phyloP scores from a whole-genome alignment of 805 yeast species.

The Teunomyces stri region DNA sequence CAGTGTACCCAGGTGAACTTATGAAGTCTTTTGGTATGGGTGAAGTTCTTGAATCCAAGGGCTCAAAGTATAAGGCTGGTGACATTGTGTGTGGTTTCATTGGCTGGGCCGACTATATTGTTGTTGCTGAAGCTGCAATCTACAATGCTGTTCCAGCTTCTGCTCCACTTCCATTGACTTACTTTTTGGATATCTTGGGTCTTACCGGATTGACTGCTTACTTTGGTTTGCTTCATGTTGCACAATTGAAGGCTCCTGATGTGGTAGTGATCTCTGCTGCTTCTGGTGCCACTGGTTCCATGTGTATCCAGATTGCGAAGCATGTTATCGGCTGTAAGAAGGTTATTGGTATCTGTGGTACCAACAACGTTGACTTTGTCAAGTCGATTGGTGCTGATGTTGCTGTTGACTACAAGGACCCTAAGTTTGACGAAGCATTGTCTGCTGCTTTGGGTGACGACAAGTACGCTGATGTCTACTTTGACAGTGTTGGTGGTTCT shows the following conservation, averaged over 20 bases:
- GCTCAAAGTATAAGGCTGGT: constrained; percentile 40
- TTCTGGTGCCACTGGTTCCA: constrained; percentile 69
- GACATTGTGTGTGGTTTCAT: constrained; percentile 39
- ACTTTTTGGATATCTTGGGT: constrained; percentile 35
- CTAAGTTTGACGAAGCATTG: constrained; percentile 24
- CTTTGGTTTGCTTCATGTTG: constrained; percentile 50
- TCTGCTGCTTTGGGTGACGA: constrained; percentile 40
- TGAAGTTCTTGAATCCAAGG: constrained; percentile 47
- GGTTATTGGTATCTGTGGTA: constrained; percentile 62
- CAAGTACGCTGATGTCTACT: constrained; percentile 49
- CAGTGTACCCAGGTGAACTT: constrained; percentile 43
- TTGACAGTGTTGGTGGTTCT: constrained; percentile 66
- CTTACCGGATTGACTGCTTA: constrained; percentile 62
- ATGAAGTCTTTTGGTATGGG: constrained; percentile 49
- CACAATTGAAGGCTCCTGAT: constrained; percentile 13
- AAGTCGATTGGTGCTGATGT: constrained; percentile 54
- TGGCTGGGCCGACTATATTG: constrained; percentile 49
- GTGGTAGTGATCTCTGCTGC: constrained; percentile 54
- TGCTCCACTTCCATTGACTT: constrained; percentile 13
- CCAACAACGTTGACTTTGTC: constrained; percentile 52
- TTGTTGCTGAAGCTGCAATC: constrained; percentile 27
- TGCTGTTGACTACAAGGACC: constrained; percentile 52
- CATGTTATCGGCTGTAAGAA: constrained; percentile 49
- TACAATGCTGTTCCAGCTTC: constrained; percentile 26
- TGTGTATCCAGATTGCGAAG: constrained; percentile 56